Conservation (phyloP, 768 basidiomycete species). For the Naematelia aurantialba region DNA sequence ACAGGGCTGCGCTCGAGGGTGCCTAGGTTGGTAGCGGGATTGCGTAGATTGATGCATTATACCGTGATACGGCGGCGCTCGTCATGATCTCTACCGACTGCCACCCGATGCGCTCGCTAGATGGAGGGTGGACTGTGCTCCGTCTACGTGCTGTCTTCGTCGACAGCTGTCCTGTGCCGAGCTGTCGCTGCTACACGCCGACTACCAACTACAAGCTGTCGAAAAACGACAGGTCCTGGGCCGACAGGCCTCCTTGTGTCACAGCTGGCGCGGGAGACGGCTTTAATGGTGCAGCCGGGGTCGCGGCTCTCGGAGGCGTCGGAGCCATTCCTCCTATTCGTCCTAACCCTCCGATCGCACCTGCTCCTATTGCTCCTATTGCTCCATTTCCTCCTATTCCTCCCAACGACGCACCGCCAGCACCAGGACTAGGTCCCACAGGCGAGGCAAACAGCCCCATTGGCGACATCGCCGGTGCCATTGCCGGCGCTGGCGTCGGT, state of each 20-base stretch:
- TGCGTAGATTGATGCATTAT: neutral
- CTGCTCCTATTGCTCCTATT: neutral
- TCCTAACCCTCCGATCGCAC: neutral
- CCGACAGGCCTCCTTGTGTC: conserved; percentile 60
- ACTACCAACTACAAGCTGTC: conserved; percentile 76
- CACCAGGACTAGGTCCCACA: neutral
- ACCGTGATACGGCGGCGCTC: too few species aligned
- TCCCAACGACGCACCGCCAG: neutral
- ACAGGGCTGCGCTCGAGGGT: conserved; percentile 1
- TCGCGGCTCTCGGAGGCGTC: conserved; percentile 2
- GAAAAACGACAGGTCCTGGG: conserved; percentile 83
- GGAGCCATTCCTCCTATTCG: neutral
- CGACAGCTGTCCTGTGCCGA: too few species aligned
- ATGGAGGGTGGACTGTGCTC: too few species aligned
- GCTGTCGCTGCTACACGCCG: too few species aligned
- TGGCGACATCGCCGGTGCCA: neutral
- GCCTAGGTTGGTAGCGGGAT: too few species aligned
- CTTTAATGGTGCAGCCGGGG: neutral
- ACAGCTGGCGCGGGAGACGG: neutral
- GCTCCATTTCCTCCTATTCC: neutral
- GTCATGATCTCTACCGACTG: too few species aligned
- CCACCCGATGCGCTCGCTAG: too few species aligned
- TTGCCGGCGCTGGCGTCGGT: neutral
- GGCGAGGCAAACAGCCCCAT: neutral
- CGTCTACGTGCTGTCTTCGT: too few species aligned